phyloP scores from a whole-genome alignment of 192 early-diverging fungal species.

The Coemansia furcata region DNA sequence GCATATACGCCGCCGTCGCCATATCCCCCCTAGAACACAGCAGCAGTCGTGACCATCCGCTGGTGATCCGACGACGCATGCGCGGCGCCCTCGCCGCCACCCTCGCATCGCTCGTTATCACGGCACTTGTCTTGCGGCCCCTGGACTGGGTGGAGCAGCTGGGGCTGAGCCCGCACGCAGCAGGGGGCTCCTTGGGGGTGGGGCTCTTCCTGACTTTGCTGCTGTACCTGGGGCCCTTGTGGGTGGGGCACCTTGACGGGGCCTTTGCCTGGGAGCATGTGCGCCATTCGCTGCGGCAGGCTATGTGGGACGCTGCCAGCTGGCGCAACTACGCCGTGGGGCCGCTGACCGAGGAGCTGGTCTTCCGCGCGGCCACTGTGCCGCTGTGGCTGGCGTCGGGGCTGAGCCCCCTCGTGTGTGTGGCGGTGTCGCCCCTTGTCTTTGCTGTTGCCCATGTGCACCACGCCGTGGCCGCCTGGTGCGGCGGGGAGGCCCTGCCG shows the following conservation, averaged over 20 bases:
- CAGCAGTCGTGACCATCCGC: constrained; percentile 37
- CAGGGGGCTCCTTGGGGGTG: constrained; percentile 15
- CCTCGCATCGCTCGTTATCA: background rate
- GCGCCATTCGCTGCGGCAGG: background rate
- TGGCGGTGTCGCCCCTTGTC: constrained; percentile 34
- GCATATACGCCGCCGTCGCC: constrained; percentile 27
- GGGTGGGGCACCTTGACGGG: constrained; percentile 26
- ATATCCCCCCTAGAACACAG: constrained; percentile 8
- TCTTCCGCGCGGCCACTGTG: constrained; percentile 28
- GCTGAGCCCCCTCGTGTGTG: background rate
- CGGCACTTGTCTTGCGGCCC: background rate
- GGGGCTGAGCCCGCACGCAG: constrained; percentile 8
- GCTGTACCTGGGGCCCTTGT: constrained; percentile 39
- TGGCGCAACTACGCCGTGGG: constrained; percentile 38
- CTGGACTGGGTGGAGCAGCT: background rate
- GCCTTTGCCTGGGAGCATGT: constrained; percentile 7
- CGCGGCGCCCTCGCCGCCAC: constrained; percentile 19
- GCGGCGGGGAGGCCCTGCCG: background rate
- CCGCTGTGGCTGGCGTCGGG: constrained; percentile 25
- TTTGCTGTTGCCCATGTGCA: constrained; percentile 46
- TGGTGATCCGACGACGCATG: constrained; percentile 31
- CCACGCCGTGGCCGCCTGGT: constrained; percentile 9
- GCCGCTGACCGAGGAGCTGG: constrained; percentile 40
- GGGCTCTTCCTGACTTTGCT: constrained; percentile 9
- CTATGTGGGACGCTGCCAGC: background rate